Evolutionary conservation across 257 asterid species (phyloP).

Genomic region (Gentiana macrophylla): DNA sequence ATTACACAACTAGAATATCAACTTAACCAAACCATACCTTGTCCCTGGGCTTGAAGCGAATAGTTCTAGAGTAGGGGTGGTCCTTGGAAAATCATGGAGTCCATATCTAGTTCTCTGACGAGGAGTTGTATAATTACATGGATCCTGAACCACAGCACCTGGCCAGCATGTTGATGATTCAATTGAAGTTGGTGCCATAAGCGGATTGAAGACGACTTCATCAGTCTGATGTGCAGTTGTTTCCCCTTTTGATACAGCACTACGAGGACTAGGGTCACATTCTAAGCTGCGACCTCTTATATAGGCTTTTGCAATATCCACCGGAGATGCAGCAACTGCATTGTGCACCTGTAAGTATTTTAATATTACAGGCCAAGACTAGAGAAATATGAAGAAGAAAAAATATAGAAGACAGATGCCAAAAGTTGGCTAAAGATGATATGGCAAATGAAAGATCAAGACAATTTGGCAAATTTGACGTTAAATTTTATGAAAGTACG

Average conservation of each 20-base stretch:
- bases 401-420: too few species aligned
- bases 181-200: slow-evolving; percentile 46
- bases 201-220: slow-evolving; percentile 38
- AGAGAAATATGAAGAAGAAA: too few species aligned
- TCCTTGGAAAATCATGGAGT: slow-evolving; percentile 67
- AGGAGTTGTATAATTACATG: slow-evolving; percentile 50
- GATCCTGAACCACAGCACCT: slow-evolving; percentile 52
- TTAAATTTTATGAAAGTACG: neutral
- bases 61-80: slow-evolving; percentile 76
- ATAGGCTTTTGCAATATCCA: slow-evolving; percentile 88
- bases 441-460: neutral
- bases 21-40: slow-evolving; percentile 33
- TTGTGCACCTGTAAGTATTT: slow-evolving; percentile 37
- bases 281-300: slow-evolving; percentile 68
- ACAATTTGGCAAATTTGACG: neutral
- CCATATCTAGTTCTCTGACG: slow-evolving; percentile 50
- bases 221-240: slow-evolving; percentile 24
- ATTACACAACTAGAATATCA: neutral
- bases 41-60: slow-evolving; percentile 44
- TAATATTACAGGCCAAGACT: neutral
- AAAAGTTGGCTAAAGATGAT: neutral
- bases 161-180: slow-evolving; percentile 78
- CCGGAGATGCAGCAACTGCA: slow-evolving; percentile 69
- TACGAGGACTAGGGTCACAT: slow-evolving; percentile 29
- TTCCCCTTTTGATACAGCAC: slow-evolving; percentile 25